Base-by-base conservation (phyloP, 768 basidiomycete species). In the Inosperma sp. region DNA sequence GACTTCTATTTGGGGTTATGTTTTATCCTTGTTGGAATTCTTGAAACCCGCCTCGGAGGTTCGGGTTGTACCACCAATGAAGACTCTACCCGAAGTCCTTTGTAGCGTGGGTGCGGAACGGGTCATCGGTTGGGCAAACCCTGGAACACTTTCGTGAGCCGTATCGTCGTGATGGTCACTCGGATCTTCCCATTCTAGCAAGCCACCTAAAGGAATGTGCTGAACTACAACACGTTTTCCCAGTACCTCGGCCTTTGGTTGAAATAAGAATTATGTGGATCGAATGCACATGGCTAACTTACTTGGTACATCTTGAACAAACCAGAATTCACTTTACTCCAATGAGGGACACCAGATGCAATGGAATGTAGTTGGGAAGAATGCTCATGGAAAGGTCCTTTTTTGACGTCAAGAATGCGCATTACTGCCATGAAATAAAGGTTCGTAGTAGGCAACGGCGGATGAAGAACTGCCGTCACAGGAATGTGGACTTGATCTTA, bases 221-320 rank as follows among this genome's bases (percentile, higher is more conserved):
- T 98, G 94, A 3, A 97, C 91, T 4, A 97, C 95, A n/a, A 97
- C 94, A 13, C 89, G 79, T 68, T 97, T 97, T 13, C 85, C 83
- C 34, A 97, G 73, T 10, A 97, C 93, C 67, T 99, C 95, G 6
- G 84, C 93, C 81, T 90, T 49, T 36, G 12, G 30, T 22, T 30
- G 31, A 35, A 21, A 7, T 25, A 5, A 41, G 35, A 13, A 37
- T 23, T 43, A 35, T 16, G 27, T 47, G 29, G 22, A 43, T 19
- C 27, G 46, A 46, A 48, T 44, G 17, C 5, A 30, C 41, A 36
- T 40, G n/a, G 31, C 51, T 57, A 25, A 59, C 77, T 63, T 60
- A 82, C 88, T 73, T 91, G 82, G 65, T 95, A 98, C 95, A 99
- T 97, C 71, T 95, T 96, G 65, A 91, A 81, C 49, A 98, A 64